A percentile compares a stretch with the other conserved stretches of the same genome.
Evolutionary conservation across 2,329 filamentous ascomycete genomes (phyloP).

Genomic region (Macrophomina tecta): DNA sequence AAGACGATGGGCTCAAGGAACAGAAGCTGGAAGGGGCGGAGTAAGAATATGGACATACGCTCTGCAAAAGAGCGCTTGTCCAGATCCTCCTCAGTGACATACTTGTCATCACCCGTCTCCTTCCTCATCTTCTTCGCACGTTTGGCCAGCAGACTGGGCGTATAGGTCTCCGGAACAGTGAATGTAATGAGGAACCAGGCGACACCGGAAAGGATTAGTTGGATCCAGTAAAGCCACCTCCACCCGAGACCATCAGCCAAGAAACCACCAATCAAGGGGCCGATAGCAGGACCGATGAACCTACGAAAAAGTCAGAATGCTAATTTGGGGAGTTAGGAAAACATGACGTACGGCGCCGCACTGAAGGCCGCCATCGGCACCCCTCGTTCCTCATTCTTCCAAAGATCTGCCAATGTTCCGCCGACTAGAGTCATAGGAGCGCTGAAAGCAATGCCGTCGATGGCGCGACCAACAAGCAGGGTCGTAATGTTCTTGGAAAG

Average conservation of each 20-base stretch:
- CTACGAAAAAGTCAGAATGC: not conserved
- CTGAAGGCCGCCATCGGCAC: slow-evolving; percentile 87
- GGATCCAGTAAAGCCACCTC: slow-evolving; percentile 89
- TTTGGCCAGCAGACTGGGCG: slow-evolving; percentile 74
- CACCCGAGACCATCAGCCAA: slow-evolving; percentile 73
- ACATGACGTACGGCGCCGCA: slow-evolving; percentile 68
- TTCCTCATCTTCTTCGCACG: slow-evolving; percentile 76
- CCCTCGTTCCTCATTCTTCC: slow-evolving; percentile 81
- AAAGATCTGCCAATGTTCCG: slow-evolving; percentile 82
- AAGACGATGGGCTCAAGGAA: slow-evolving; percentile 86
- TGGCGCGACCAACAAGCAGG: slow-evolving; percentile 74
- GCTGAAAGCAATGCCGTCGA: slow-evolving; percentile 84
- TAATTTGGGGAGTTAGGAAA: not conserved
- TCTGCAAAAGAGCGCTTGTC: slow-evolving; percentile 73
- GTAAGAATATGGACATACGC: slow-evolving; percentile 73
- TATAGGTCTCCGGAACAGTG: slow-evolving; percentile 90
- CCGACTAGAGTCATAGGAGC: slow-evolving; percentile 87
- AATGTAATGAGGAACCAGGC: slow-evolving; percentile 81
- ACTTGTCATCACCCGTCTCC: slow-evolving; percentile 68
- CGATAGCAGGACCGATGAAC: slow-evolving; percentile 78
- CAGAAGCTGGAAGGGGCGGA: slow-evolving; percentile 84
- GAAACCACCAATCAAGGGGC: slow-evolving; percentile 73
- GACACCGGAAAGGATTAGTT: slow-evolving; percentile 74
- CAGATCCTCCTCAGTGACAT: slow-evolving; percentile 81
- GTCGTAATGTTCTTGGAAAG: slow-evolving; percentile 78